Evolutionary conservation across 352 stramenopile genomes (phyloP).

Genomic region (Globisporangium irregulare): DNA sequence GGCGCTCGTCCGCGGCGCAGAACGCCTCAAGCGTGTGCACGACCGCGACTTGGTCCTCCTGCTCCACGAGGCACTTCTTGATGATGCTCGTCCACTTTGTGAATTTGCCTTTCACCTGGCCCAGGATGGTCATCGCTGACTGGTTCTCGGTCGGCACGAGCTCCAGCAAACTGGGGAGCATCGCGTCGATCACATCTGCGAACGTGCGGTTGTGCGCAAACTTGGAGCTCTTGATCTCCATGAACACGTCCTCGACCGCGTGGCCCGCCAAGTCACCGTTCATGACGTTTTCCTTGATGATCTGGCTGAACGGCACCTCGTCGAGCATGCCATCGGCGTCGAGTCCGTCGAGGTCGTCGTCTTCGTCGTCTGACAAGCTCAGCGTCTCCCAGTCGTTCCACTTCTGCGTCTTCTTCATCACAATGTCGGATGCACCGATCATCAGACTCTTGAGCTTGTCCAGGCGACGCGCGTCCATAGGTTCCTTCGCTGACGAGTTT

Average conservation of each 20-base stretch:
- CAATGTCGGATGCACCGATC: constrained; percentile 63
- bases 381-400: constrained; percentile 83
- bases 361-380: constrained; percentile 72
- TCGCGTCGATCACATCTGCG: constrained; percentile 70
- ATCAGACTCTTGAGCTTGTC: constrained; percentile 71
- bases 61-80: constrained; percentile 85
- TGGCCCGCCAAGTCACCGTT: constrained; percentile 70
- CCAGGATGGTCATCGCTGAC: constrained; percentile 67
- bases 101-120: constrained; percentile 79
- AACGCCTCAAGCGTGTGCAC: constrained; percentile 61
- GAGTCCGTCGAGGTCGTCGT: constrained; percentile 59
- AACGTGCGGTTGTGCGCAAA: constrained; percentile 91
- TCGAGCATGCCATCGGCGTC: constrained; percentile 34
- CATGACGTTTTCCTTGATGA: constrained; percentile 81
- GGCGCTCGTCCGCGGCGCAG: constrained; percentile 39
- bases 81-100: constrained; percentile 90
- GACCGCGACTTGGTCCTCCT: constrained; percentile 64
- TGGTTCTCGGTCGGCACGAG: constrained; percentile 52
- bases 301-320: constrained; percentile 64
- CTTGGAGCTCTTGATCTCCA: constrained; percentile 94
- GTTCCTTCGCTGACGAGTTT: constrained; percentile 18
- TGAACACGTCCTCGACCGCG: constrained; percentile 88
- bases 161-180: constrained; percentile 71
- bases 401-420: constrained; percentile 46
- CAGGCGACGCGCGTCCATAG: constrained; percentile 29